Evolutionary conservation across 2,329 filamentous ascomycete species (phyloP).

Genomic region (Diaporthe sp.): DNA sequence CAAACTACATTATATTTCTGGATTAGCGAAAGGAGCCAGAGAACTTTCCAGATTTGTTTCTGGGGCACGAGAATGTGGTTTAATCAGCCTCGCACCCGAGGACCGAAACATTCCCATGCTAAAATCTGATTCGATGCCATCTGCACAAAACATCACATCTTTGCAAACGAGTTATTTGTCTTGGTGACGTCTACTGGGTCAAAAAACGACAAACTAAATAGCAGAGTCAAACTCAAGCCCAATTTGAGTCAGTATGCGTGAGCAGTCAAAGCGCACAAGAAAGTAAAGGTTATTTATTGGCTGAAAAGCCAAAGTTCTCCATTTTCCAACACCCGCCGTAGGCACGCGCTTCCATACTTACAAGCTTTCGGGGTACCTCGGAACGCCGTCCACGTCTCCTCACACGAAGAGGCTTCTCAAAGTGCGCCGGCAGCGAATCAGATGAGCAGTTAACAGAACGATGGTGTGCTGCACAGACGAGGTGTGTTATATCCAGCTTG

Average conservation of each 20-base stretch:
- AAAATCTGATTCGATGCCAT: too few species aligned
- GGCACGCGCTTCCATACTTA: background rate
- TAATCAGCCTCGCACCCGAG: background rate
- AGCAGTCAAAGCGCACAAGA: background rate
- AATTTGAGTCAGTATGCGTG: background rate
- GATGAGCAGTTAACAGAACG: background rate
- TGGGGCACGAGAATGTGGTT: too few species aligned
- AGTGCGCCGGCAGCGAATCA: background rate
- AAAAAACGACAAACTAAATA: background rate
- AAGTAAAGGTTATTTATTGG: background rate
- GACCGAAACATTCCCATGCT: background rate
- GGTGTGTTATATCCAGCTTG: background rate
- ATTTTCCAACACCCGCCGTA: background rate
- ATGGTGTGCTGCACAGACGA: slow-evolving; percentile 1
- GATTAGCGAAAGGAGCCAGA: background rate
- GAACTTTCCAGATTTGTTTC: too few species aligned
- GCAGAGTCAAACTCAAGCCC: too few species aligned
- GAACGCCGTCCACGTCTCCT: background rate
- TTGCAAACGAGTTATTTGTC: too few species aligned
- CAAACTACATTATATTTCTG: background rate
- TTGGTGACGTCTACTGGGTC: background rate
- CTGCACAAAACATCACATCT: background rate
- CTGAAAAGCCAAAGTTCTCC: slow-evolving; percentile 15
- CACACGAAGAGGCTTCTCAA: background rate
- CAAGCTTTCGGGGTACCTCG: background rate